phyloP scores from a whole-genome alignment of 805 yeast genomes.

The Kodamaea neixiangensis region DNA sequence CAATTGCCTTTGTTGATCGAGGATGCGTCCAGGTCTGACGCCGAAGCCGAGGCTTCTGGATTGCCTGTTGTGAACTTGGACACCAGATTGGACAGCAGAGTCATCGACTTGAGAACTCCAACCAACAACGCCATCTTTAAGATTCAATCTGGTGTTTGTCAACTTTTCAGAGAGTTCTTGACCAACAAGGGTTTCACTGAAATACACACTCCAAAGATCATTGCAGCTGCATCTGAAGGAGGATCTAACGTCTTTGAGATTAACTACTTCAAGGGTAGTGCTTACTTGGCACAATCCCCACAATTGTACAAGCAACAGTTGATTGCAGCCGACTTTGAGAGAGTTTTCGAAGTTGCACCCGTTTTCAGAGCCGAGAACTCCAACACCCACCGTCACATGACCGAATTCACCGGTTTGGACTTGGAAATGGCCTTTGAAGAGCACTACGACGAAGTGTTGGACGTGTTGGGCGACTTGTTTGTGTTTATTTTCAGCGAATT shows the following conservation, averaged over 20 bases:
- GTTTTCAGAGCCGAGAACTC: slow-evolving; percentile 99
- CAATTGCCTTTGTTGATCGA: slow-evolving; percentile 93
- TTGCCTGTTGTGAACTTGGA: slow-evolving; percentile 94
- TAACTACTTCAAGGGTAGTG: slow-evolving; percentile 87
- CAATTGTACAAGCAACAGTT: slow-evolving; percentile 97
- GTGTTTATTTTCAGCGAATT: slow-evolving; percentile 86
- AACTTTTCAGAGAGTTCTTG: slow-evolving; percentile 87
- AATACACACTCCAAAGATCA: slow-evolving; percentile 93
- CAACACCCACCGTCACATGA: slow-evolving; percentile 98
- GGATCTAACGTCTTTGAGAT: slow-evolving; percentile 97
- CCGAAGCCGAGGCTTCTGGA: slow-evolving; percentile 88
- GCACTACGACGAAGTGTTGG: slow-evolving; percentile 90
- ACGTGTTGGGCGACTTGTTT: slow-evolving; percentile 67
- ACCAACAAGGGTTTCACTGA: slow-evolving; percentile 71
- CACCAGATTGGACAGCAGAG: slow-evolving; percentile 93
- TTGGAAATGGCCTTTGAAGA: slow-evolving; percentile 98
- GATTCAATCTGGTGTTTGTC: slow-evolving; percentile 87
- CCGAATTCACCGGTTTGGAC: slow-evolving; percentile 97
- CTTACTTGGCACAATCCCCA: slow-evolving; percentile 96
- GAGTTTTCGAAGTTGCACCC: slow-evolving; percentile 94
- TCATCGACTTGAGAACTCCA: slow-evolving; percentile 93
- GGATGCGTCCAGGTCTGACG: slow-evolving; percentile 94
- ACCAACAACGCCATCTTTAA: slow-evolving; percentile 97
- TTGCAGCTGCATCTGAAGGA: slow-evolving; percentile 97
- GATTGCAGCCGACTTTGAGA: slow-evolving; percentile 97